Conservation (phyloP, 2,329 filamentous ascomycete species). For the Cladosporium halotolerans region DNA sequence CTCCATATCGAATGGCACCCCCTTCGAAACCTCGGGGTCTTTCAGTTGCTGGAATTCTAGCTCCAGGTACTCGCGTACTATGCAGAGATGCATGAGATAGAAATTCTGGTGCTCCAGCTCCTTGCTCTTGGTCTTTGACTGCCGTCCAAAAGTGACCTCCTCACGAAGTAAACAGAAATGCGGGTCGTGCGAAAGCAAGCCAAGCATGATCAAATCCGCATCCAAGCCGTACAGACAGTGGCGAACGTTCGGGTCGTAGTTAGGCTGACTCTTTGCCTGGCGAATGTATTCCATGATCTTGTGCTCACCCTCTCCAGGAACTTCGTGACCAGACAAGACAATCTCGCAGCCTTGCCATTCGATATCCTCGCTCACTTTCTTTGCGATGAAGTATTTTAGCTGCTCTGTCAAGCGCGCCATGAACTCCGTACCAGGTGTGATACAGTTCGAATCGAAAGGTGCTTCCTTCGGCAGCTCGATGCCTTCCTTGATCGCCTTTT, state of each 20-base stretch:
- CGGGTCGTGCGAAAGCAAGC: slow-evolving; percentile 91
- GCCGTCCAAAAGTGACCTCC: slow-evolving; percentile 92
- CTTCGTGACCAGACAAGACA: slow-evolving; percentile 93
- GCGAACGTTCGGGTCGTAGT: slow-evolving; percentile 86
- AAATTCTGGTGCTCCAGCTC: slow-evolving; percentile 99
- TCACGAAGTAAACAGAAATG: slow-evolving; percentile 96
- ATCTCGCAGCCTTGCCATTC: slow-evolving; percentile 98
- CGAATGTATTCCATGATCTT: slow-evolving; percentile 99
- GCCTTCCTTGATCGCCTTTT: slow-evolving; percentile 86
- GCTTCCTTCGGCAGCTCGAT: slow-evolving; percentile 91
- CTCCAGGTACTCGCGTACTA: slow-evolving; percentile 94
- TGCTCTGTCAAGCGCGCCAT: slow-evolving; percentile 95
- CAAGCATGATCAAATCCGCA: slow-evolving; percentile 97
- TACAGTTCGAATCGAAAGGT: slow-evolving; percentile 97
- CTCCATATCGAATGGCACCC: slow-evolving; percentile 86
- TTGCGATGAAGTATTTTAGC: slow-evolving; percentile 96
- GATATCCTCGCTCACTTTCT: slow-evolving; percentile 92
- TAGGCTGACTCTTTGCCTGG: slow-evolving; percentile 88
- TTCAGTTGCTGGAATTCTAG: slow-evolving; percentile 93
- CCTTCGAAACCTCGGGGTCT: slow-evolving; percentile 57
- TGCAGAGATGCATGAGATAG: slow-evolving; percentile 92
- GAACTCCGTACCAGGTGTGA: slow-evolving; percentile 94
- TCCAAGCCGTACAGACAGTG: slow-evolving; percentile 97
- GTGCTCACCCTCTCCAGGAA: slow-evolving; percentile 96
- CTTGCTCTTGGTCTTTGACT: slow-evolving; percentile 82